Conservation (phyloP, 116 monocot species). For the Thalassia testudinum region DNA sequence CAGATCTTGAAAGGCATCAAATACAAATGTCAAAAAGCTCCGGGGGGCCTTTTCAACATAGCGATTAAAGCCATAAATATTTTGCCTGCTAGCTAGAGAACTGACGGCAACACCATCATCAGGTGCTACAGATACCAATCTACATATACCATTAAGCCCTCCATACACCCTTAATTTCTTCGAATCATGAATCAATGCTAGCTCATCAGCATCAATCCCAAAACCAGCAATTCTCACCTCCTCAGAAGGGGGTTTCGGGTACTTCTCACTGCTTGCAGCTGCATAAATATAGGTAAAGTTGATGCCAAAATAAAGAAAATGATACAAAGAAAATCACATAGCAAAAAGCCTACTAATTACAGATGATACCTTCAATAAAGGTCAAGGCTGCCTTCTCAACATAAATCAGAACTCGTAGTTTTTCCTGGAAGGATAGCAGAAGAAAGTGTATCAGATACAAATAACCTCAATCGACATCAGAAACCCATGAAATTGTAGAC, state of each 20-base stretch:
- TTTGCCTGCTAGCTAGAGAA: conserved; percentile 23
- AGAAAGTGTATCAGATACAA: no score
- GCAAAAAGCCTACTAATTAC: no score
- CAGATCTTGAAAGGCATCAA: conserved; percentile 54
- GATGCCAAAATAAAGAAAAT: no score
- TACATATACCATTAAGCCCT: conserved; percentile 36
- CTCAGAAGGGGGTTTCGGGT: conserved; percentile 1
- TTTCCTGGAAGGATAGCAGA: conserved; percentile 32
- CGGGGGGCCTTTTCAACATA: conserved; percentile 37
- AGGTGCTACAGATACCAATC: conserved; percentile 10
- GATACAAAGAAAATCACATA: no score
- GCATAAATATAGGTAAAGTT: no score
- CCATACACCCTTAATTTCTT: conserved; percentile 26
- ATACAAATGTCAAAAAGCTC: conserved; percentile 46
- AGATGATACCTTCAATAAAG: conserved; percentile 41
- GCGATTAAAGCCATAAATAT: conserved; percentile 42
- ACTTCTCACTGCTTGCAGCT: conserved; percentile 3
- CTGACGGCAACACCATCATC: conserved; percentile 24
- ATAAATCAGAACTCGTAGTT: conserved; percentile 38
- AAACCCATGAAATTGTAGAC: no score
- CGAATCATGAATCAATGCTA: conserved; percentile 40
- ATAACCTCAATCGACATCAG: no score
- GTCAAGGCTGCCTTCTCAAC: conserved; percentile 52
- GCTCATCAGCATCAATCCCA: conserved; percentile 37
- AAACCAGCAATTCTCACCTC: conserved; percentile 31